Evolutionary conservation across 495 filamentous ascomycete species (phyloP).

Genomic region (Trichodelitschia bisporula): DNA sequence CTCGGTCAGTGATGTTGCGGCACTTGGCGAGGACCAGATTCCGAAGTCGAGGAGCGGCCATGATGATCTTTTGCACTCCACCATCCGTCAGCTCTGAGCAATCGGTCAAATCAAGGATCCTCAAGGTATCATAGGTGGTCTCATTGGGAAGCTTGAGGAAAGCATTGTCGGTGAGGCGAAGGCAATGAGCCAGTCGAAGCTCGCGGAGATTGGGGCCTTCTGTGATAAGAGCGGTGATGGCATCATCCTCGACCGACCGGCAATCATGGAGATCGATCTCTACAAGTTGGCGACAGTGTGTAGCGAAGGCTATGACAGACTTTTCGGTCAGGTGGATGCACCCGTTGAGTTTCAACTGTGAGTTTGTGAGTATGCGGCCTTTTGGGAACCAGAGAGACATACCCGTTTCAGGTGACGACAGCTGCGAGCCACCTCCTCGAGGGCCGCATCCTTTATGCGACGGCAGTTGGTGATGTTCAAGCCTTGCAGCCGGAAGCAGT

Average conservation of each 20-base stretch:
- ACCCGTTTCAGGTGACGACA: slow-evolving; percentile 79
- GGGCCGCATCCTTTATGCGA: slow-evolving; percentile 61
- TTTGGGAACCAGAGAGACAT: too few relatives aligned
- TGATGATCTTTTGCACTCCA: slow-evolving; percentile 66
- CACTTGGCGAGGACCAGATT: slow-evolving; percentile 93
- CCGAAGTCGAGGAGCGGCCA: slow-evolving; percentile 62
- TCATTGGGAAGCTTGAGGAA: slow-evolving; percentile 58
- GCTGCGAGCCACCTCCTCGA: slow-evolving; percentile 56
- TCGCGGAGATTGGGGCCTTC: slow-evolving; percentile 66
- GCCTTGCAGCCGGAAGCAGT: slow-evolving; percentile 70
- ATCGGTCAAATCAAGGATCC: slow-evolving; percentile 82
- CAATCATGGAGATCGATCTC: slow-evolving; percentile 93
- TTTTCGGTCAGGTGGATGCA: slow-evolving; percentile 55
- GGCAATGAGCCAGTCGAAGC: slow-evolving; percentile 63
- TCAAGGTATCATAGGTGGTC: slow-evolving; percentile 54
- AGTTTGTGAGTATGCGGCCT: slow-evolving; percentile 11
- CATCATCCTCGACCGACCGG: slow-evolving; percentile 48
- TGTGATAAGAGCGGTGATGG: slow-evolving; percentile 52
- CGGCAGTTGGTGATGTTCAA: slow-evolving; percentile 77
- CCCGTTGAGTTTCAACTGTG: slow-evolving; percentile 79
- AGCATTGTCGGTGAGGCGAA: slow-evolving; percentile 55
- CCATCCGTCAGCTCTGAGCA: slow-evolving; percentile 64
- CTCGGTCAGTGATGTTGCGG: slow-evolving; percentile 66
- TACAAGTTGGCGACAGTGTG: slow-evolving; percentile 70
- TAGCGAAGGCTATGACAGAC: slow-evolving; percentile 63